Evolutionary conservation across 805 yeast species (phyloP).

Genomic region (Candida argentea): DNA sequence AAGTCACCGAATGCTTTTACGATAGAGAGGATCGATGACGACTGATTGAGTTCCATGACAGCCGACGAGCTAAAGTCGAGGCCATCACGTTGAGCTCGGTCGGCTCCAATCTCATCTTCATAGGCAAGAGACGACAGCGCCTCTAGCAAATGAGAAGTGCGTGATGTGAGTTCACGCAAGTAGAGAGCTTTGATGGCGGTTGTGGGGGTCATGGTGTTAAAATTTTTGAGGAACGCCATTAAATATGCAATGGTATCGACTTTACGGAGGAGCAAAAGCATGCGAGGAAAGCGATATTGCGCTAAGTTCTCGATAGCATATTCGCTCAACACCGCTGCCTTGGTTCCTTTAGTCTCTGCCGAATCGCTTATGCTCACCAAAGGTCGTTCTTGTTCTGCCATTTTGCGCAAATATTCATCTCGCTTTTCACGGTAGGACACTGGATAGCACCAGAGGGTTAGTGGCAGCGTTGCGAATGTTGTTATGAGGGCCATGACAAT

Average conservation of each 20-base stretch:
- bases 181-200: slow-evolving; percentile 41
- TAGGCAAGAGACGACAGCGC: slow-evolving; percentile 35
- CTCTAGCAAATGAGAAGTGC: slow-evolving; percentile 61
- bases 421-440: slow-evolving; percentile 45
- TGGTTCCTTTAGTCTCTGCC: slow-evolving; percentile 12
- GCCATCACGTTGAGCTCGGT: slow-evolving; percentile 1
- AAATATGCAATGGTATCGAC: slow-evolving; percentile 24
- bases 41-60: slow-evolving; percentile 17
- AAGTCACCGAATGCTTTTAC: slow-evolving; percentile 24
- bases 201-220: slow-evolving; percentile 10
- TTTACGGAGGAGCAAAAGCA: slow-evolving; percentile 18
- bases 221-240: slow-evolving; percentile 21
- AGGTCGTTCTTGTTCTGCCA: slow-evolving; percentile 6
- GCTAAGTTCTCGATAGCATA: slow-evolving; percentile 9
- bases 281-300: slow-evolving; percentile 13
- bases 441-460: slow-evolving; percentile 56
- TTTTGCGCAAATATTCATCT: slow-evolving; percentile 18
- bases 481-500: slow-evolving; percentile 73
- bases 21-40: slow-evolving; percentile 24
- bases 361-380: too few relatives aligned
- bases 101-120: slow-evolving; percentile 7
- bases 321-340: slow-evolving; percentile 3
- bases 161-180: slow-evolving; percentile 48
- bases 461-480: slow-evolving; percentile 73
- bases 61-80: slow-evolving; percentile 8